Evolutionary conservation across 768 basidiomycete species (phyloP).

Genomic region (Panellus pusillus): DNA sequence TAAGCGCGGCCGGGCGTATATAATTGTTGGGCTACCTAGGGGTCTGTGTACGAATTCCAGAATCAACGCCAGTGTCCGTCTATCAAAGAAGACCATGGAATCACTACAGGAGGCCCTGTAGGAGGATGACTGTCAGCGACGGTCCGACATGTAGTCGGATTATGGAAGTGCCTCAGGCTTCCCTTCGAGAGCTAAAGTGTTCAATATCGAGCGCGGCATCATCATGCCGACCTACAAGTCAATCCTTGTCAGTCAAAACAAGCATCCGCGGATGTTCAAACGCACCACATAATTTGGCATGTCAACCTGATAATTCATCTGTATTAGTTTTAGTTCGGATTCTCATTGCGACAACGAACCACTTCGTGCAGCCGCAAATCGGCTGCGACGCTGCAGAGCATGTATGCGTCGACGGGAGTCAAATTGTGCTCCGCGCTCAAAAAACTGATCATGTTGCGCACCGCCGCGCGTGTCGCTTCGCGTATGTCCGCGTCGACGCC

Average conservation of each 20-base stretch:
- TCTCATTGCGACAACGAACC: constrained; percentile 31
- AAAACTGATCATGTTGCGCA: constrained; percentile 58
- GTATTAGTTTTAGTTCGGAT: not conserved
- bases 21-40: too few relatives aligned
- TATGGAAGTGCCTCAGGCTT: too few relatives aligned
- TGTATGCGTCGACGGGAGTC: constrained; percentile 52
- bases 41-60: too few relatives aligned
- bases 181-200: too few relatives aligned
- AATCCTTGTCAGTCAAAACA: not conserved
- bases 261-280: constrained; percentile 2
- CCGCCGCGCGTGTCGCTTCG: constrained; percentile 55
- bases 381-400: constrained; percentile 60
- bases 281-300: constrained; percentile 67
- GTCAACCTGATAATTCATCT: constrained; percentile 43
- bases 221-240: constrained; percentile 19
- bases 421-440: constrained; percentile 45
- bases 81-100: too few relatives aligned
- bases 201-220: constrained; percentile 23
- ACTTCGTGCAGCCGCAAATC: constrained; percentile 65
- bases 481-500: constrained; percentile 57
- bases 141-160: too few relatives aligned
- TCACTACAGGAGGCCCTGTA: too few relatives aligned
- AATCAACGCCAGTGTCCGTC: too few relatives aligned
- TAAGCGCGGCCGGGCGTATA: too few relatives aligned
- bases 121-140: too few relatives aligned